A percentile compares a stretch with the other conserved stretches of the same genome.
These are phyloP conservation scores for Choanephora cucurbitarum DNA, from an alignment of 371 early-diverging fungal genomes.

Conservation along the genomic window DNA sequence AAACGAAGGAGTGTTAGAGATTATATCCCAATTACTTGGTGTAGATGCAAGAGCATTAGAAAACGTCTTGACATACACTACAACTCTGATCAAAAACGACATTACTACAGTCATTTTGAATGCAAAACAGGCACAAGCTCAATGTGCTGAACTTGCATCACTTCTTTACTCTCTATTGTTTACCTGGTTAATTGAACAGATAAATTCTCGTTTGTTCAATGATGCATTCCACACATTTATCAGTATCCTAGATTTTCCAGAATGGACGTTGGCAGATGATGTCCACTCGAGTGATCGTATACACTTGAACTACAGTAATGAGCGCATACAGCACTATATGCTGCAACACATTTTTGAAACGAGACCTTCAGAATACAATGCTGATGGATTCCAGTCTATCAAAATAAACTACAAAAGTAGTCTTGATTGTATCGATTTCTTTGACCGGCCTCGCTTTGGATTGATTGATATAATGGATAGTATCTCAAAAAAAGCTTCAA, in stretches of 20 bases:
- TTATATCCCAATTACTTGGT: conserved; percentile 81
- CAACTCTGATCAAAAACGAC: conserved; percentile 74
- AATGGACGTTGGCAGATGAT: conserved; percentile 59
- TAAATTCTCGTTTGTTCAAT: conserved; percentile 65
- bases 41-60: conserved; percentile 77
- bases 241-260: conserved; percentile 60
- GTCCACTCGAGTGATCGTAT: conserved; percentile 63
- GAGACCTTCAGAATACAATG: conserved; percentile 42
- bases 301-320: conserved; percentile 77
- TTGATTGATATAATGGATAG: conserved; percentile 30
- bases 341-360: conserved; percentile 58
- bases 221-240: conserved; percentile 62
- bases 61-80: conserved; percentile 79
- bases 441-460: conserved; percentile 17
- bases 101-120: conserved; percentile 82
- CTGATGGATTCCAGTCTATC: conserved; percentile 43
- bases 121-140: conserved; percentile 64
- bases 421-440: conserved; percentile 27
- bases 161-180: conserved; percentile 80
- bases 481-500: conserved; percentile 27
- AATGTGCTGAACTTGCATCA: conserved; percentile 75
- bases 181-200: conserved; percentile 84
- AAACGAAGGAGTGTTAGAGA: conserved; percentile 65
- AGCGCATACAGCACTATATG: conserved; percentile 70
- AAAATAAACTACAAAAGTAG: background rate